A percentile compares a stretch with the other conserved stretches of the same genome.
These are phyloP conservation scores for Fusarium graminum DNA, from an alignment of 2,329 filamentous ascomycete species.

Conservation along the genomic window DNA sequence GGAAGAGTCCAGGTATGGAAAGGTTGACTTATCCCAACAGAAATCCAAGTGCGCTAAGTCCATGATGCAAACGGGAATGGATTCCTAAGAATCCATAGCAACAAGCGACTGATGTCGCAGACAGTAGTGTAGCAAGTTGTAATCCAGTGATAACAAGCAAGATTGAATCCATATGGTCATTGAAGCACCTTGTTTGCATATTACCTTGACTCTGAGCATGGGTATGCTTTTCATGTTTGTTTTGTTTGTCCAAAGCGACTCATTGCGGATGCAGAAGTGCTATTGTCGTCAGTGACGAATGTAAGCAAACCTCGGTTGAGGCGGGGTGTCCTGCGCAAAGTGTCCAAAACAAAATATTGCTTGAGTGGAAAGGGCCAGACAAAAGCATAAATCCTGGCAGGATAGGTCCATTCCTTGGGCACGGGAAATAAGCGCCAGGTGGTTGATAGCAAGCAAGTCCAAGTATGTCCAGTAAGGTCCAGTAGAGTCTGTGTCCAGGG, in stretches of 20 bases:
- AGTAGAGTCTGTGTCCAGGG: constrained; percentile 21
- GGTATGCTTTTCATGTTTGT: constrained; percentile 31
- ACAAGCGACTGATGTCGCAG: constrained; percentile 24
- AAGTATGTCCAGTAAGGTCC: constrained; percentile 26
- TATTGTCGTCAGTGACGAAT: constrained; percentile 35
- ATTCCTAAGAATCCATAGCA: constrained; percentile 23
- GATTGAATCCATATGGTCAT: constrained; percentile 17
- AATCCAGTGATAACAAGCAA: constrained; percentile 15
- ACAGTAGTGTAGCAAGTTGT: constrained; percentile 37
- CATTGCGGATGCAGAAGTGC: constrained; percentile 35
- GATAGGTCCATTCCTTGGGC: constrained; percentile 36
- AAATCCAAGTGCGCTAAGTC: constrained; percentile 1
- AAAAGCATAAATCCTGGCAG: constrained; percentile 26
- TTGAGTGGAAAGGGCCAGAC: constrained; percentile 15
- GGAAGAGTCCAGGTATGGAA: constrained; percentile 27
- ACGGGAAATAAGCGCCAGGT: constrained; percentile 29
- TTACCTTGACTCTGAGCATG: constrained; percentile 42
- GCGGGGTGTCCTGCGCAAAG: constrained; percentile 22
- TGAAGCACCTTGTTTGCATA: constrained; percentile 26
- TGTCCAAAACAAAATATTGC: constrained; percentile 28
- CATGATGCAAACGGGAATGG: constrained; percentile 7
- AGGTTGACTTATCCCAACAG: constrained; percentile 17
- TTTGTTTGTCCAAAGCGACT: constrained; percentile 25
- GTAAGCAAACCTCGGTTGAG: constrained; percentile 40
- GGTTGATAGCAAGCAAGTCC: constrained; percentile 22